phyloP scores from a whole-genome alignment of 441 rosid genomes.

The Arabidopsis hybrid region DNA sequence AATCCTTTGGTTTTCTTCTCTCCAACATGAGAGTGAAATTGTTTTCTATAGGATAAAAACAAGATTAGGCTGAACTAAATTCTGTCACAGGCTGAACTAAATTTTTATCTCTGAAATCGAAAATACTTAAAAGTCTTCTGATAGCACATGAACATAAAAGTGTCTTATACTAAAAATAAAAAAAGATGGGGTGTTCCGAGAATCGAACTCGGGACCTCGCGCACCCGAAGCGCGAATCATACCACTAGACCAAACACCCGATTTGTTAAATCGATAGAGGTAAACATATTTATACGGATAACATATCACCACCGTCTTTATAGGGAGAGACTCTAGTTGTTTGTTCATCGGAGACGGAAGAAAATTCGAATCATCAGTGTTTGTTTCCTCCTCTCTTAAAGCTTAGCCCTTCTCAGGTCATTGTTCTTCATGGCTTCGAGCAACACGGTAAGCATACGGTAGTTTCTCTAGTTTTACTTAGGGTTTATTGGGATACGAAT shows the following conservation, averaged over 20 bases:
- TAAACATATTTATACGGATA: too few species aligned
- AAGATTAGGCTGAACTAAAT: constrained; percentile 25
- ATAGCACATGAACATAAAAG: neutral
- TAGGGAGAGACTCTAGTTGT: neutral
- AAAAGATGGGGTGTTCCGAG: constrained; percentile 57
- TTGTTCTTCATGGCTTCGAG: constrained; percentile 53
- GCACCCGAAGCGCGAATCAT: constrained; percentile 73
- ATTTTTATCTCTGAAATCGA: neutral
- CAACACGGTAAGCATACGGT: constrained; percentile 51
- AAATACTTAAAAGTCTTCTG: neutral
- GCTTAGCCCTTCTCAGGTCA: neutral
- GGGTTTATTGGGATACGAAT: neutral
- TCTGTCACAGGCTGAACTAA: neutral
- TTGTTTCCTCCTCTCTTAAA: neutral
- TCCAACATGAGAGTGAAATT: constrained; percentile 2
- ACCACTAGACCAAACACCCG: constrained; percentile 78
- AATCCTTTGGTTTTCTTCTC: constrained; percentile 5
- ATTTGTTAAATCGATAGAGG: too few species aligned
- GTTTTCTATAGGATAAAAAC: constrained; percentile 2
- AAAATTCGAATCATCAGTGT: constrained; percentile 24
- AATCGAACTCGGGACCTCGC: constrained; percentile 82
- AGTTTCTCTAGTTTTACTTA: constrained; percentile 2
- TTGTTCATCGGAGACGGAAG: neutral
- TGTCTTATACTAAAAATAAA: neutral
- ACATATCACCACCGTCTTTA: neutral